These are phyloP conservation scores for Talaromyces sp. DNA, from an alignment of 2,329 filamentous ascomycete genomes.

Conservation along the genomic window DNA sequence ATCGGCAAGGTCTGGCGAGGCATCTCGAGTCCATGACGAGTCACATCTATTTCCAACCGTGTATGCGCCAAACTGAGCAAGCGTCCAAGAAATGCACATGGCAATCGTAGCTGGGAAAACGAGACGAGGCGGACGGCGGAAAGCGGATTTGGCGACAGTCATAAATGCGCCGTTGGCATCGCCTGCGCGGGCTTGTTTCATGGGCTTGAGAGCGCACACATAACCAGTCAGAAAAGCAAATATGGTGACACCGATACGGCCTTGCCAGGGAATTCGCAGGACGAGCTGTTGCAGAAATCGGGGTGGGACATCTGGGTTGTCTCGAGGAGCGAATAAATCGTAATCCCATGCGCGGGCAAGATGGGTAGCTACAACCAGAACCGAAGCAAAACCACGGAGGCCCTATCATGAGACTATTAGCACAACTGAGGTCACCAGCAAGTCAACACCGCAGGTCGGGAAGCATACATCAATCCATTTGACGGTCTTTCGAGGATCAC, in stretches of 20 bases:
- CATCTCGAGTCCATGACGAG: constrained; percentile 52
- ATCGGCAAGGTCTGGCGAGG: constrained; percentile 45
- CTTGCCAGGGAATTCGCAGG: constrained; percentile 56
- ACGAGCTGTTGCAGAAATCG: constrained; percentile 51
- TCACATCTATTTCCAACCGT: constrained; percentile 48
- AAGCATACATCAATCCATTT: constrained; percentile 60
- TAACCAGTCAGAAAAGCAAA: constrained; percentile 57
- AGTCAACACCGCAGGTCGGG: neutral
- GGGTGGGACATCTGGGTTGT: constrained; percentile 41
- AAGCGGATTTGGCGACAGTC: constrained; percentile 52
- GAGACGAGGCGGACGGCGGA: constrained; percentile 52
- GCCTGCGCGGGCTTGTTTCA: constrained; percentile 50
- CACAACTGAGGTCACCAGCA: neutral
- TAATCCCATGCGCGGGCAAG: constrained; percentile 53
- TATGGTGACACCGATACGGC: constrained; percentile 54
- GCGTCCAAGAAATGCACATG: constrained; percentile 49
- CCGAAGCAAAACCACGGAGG: constrained; percentile 53
- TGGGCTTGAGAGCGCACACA: constrained; percentile 55
- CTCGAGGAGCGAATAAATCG: constrained; percentile 49
- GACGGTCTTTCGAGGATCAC: constrained; percentile 41
- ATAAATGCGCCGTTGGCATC: constrained; percentile 46
- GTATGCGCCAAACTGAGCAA: constrained; percentile 51
- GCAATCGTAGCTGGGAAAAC: constrained; percentile 54
- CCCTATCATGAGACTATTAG: constrained; percentile 35
- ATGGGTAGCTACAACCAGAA: constrained; percentile 53